These are phyloP conservation scores for Calonectria leucothoes DNA, from an alignment of 2,329 filamentous ascomycete genomes.

Conservation along the genomic window DNA sequence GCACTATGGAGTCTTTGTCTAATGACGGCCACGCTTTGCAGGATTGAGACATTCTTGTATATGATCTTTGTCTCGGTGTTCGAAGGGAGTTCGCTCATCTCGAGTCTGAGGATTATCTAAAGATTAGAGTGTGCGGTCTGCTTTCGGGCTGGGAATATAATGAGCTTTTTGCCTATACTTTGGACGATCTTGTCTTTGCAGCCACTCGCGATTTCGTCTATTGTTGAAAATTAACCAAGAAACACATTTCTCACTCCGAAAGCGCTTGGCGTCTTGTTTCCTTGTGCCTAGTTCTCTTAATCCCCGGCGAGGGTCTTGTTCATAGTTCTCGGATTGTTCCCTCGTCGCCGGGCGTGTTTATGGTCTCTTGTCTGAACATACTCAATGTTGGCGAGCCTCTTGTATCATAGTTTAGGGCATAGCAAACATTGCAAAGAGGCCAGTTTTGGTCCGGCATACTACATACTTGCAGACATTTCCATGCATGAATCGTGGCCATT, in stretches of 20 bases:
- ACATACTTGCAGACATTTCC: neutral
- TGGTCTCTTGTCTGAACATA: slow-evolving; percentile 47
- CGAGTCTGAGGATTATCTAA: slow-evolving; percentile 13
- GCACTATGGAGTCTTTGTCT: slow-evolving; percentile 46
- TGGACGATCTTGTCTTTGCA: slow-evolving; percentile 40
- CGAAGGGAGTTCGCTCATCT: slow-evolving; percentile 38
- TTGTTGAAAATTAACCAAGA: slow-evolving; percentile 29
- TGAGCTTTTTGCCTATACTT: slow-evolving; percentile 43
- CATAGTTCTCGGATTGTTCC: neutral
- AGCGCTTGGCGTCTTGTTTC: slow-evolving; percentile 9
- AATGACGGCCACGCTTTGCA: slow-evolving; percentile 46
- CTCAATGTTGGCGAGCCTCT: slow-evolving; percentile 42
- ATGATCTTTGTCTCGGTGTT: slow-evolving; percentile 43
- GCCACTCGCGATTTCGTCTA: slow-evolving; percentile 36
- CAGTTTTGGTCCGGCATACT: slow-evolving; percentile 53
- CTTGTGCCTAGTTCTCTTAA: slow-evolving; percentile 31
- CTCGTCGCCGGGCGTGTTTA: slow-evolving; percentile 50
- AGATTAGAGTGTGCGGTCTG: slow-evolving; percentile 40
- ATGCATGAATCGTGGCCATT: too few relatives aligned
- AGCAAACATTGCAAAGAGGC: slow-evolving; percentile 49
- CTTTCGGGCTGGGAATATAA: slow-evolving; percentile 47
- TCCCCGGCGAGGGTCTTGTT: slow-evolving; percentile 15
- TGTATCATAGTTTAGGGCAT: slow-evolving; percentile 42
- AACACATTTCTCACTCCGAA: slow-evolving; percentile 37
- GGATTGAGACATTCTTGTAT: slow-evolving; percentile 44